phyloP scores from a whole-genome alignment of 192 early-diverging fungal genomes.

The Glomus cerebriforme region DNA sequence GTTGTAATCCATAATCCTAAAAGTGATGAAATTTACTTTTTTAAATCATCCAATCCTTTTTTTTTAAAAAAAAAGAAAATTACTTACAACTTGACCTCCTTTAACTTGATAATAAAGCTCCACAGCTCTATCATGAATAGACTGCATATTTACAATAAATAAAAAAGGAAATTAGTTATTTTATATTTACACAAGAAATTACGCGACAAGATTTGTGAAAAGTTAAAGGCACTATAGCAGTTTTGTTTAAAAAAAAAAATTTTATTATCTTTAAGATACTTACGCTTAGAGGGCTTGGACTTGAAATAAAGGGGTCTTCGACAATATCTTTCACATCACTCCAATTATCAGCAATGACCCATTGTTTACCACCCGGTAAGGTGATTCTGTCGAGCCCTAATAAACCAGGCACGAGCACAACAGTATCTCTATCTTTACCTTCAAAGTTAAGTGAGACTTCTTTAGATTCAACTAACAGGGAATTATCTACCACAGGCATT shows the following conservation, averaged over 20 bases:
- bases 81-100: slow-evolving; percentile 32
- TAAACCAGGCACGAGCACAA: slow-evolving; percentile 21
- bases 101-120: slow-evolving; percentile 31
- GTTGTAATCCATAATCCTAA: slow-evolving; percentile 24
- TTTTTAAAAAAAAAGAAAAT: not conserved
- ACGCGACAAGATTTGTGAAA: too few relatives aligned
- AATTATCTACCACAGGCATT: not conserved
- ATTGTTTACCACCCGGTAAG: not conserved
- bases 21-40: not conserved
- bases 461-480: not conserved
- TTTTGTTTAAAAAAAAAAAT: not conserved
- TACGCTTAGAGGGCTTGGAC: slow-evolving; percentile 23
- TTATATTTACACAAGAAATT: too few relatives aligned
- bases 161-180: not conserved
- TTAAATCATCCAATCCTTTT: not conserved
- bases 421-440: slow-evolving; percentile 22
- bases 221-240: too few relatives aligned
- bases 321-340: slow-evolving; percentile 17
- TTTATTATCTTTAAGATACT: slow-evolving; percentile 1
- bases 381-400: not conserved
- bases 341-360: slow-evolving; percentile 19
- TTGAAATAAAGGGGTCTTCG: slow-evolving; percentile 19
- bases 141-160: not conserved
- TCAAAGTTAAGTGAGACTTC: slow-evolving; percentile 14
- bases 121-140: slow-evolving; percentile 29